These are phyloP conservation scores for Apiospora malaysiana DNA, from an alignment of 2,329 filamentous ascomycete genomes.

Conservation along the genomic window DNA sequence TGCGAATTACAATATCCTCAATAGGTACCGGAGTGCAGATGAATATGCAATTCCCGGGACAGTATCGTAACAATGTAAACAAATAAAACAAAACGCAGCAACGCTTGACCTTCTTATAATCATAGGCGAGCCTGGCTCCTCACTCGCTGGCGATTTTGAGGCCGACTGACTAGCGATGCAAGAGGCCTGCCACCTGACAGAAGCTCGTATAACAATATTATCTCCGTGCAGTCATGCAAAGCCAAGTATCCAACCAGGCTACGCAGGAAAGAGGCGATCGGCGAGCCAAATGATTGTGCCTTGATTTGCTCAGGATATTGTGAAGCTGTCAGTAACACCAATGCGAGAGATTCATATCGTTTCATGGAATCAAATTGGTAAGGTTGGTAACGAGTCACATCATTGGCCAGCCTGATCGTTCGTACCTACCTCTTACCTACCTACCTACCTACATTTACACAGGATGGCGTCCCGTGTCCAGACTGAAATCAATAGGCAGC, in stretches of 20 bases:
- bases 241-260: too few species aligned
- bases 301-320: neutral
- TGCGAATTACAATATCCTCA: neutral
- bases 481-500: neutral
- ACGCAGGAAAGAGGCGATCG: neutral
- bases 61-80: neutral
- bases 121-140: conserved; percentile 8
- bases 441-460: neutral
- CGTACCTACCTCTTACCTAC: neutral
- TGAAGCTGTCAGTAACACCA: neutral
- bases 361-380: neutral
- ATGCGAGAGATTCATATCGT: neutral
- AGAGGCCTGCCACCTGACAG: conserved; percentile 2
- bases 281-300: neutral
- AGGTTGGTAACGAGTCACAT: conserved; percentile 9
- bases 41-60: neutral
- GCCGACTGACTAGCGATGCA: neutral
- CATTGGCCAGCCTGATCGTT: neutral
- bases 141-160: neutral
- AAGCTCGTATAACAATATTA: neutral
- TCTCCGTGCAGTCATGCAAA: neutral
- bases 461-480: neutral
- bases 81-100: neutral
- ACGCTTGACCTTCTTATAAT: neutral
- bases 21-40: neutral